Percentiles rank a stretch among this genome's conserved stretches.
Evolutionary conservation across 1,139 yeast species (phyloP).

Genomic region (Ogataea hybrid): DNA sequence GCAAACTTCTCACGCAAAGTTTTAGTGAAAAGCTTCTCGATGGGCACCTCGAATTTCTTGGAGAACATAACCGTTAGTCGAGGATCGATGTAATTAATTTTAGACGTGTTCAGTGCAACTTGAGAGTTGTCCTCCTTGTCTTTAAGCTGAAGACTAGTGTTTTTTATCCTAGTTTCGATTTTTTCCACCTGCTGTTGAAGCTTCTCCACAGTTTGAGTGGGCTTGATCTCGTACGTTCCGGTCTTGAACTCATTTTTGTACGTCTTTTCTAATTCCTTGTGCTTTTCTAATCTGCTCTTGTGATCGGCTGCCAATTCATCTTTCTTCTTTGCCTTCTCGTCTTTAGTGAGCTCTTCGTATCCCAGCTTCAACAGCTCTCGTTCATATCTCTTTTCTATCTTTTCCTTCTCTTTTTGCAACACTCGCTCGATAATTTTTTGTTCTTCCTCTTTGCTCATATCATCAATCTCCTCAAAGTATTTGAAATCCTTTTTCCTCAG

Average conservation of each 20-base stretch:
- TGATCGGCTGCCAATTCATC: constrained; percentile 49
- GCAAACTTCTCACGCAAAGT: constrained; percentile 88
- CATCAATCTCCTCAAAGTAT: constrained; percentile 71
- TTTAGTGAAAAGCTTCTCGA: constrained; percentile 88
- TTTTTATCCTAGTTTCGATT: constrained; percentile 67
- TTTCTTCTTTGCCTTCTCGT: constrained; percentile 51
- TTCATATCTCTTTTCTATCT: constrained; percentile 58
- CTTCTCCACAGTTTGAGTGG: constrained; percentile 64
- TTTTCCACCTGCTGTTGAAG: constrained; percentile 69
- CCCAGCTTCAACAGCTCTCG: constrained; percentile 74
- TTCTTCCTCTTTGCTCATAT: constrained; percentile 64
- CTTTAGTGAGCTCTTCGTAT: constrained; percentile 43
- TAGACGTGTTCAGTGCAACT: constrained; percentile 90
- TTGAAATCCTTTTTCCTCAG: constrained; percentile 50
- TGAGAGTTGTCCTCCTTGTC: constrained; percentile 94
- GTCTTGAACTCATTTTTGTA: constrained; percentile 59
- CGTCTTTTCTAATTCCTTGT: constrained; percentile 53
- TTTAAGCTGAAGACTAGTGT: constrained; percentile 70
- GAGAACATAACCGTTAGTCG: constrained; percentile 87
- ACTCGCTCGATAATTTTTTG: constrained; percentile 54
- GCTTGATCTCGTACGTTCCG: constrained; percentile 58
- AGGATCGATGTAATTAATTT: constrained; percentile 94
- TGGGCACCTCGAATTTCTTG: constrained; percentile 82
- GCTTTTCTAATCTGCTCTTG: constrained; percentile 47
- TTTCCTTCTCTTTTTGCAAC: constrained; percentile 58